A percentile compares a stretch with the other conserved stretches of the same genome.
Conservation (phyloP, 2,329 filamentous ascomycete species). For the Teratosphaeria destructans region DNA sequence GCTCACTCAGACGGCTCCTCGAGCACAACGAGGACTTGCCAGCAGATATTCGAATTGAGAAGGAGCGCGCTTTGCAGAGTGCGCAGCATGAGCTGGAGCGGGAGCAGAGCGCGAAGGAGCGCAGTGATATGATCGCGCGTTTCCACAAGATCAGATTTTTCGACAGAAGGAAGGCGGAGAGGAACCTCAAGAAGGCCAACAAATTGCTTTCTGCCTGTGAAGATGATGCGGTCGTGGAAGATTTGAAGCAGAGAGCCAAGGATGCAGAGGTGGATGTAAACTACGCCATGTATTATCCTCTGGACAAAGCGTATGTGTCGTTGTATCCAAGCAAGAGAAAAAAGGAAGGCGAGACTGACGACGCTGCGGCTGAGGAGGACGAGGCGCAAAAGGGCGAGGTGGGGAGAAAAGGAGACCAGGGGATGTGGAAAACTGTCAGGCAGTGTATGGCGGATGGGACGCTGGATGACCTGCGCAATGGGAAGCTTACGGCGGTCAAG, state of each 20-base stretch:
- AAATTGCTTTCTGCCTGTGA: slow-evolving; percentile 46
- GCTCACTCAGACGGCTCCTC: slow-evolving; percentile 58
- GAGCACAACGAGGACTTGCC: slow-evolving; percentile 34
- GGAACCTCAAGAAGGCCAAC: slow-evolving; percentile 54
- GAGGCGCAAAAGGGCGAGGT: slow-evolving; percentile 31
- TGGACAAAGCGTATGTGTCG: slow-evolving; percentile 58
- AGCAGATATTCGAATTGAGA: slow-evolving; percentile 48
- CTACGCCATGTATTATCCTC: slow-evolving; percentile 63
- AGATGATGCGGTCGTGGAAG: slow-evolving; percentile 30
- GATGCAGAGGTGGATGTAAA: slow-evolving; percentile 60
- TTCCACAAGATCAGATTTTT: slow-evolving; percentile 83
- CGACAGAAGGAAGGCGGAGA: slow-evolving; percentile 65
- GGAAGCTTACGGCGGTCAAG: slow-evolving; percentile 24
- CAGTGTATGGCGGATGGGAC: slow-evolving; percentile 50
- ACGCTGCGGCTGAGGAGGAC: slow-evolving; percentile 17
- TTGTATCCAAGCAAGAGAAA: slow-evolving; percentile 34
- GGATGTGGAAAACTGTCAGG: slow-evolving; percentile 61
- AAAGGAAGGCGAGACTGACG: slow-evolving; percentile 20
- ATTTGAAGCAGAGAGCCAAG: slow-evolving; percentile 12
- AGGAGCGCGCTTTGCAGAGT: slow-evolving; percentile 60
- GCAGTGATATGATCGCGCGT: slow-evolving; percentile 60
- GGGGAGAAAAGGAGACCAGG: slow-evolving; percentile 33
- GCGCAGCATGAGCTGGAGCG: slow-evolving; percentile 55
- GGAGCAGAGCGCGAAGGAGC: slow-evolving; percentile 49
- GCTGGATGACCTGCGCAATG: slow-evolving; percentile 47